Conservation (phyloP, 1,284 basidiomycete species). For the Butyriboletus regius region DNA sequence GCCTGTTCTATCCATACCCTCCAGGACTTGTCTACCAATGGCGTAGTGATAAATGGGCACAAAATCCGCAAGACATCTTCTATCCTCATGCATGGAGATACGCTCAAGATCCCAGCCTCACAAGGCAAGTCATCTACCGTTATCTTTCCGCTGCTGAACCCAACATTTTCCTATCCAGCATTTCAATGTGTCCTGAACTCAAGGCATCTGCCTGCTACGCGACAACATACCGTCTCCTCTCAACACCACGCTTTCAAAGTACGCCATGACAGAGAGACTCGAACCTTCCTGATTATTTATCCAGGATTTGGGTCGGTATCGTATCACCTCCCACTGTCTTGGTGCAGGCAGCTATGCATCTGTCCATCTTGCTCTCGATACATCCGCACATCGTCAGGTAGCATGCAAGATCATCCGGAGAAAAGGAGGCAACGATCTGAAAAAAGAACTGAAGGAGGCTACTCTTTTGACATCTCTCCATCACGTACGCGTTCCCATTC, state of each 20-base stretch:
- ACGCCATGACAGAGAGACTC: conserved; percentile 9
- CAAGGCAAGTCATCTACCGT: conserved; percentile 38
- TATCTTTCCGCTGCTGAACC: conserved; percentile 4
- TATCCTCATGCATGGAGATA: conserved; percentile 69
- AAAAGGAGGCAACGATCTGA: conserved; percentile 49
- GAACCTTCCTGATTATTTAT: conserved; percentile 13
- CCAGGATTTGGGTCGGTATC: conserved; percentile 53
- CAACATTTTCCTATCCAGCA: conserved; percentile 34
- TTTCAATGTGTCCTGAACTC: conserved; percentile 60
- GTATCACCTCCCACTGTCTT: conserved; percentile 66
- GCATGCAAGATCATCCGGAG: conserved; percentile 75
- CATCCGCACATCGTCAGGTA: conserved; percentile 57
- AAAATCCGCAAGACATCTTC: conserved; percentile 56
- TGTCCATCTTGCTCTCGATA: conserved; percentile 69
- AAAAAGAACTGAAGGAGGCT: conserved; percentile 68
- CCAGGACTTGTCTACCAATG: conserved; percentile 73
- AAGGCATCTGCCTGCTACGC: conserved; percentile 45
- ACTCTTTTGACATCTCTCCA: conserved; percentile 59
- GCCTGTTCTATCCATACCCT: conserved; percentile 1
- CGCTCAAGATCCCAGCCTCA: conserved; percentile 58
- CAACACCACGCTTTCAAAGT: conserved; percentile 49
- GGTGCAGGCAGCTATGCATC: conserved; percentile 76
- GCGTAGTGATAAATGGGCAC: conserved; percentile 63
- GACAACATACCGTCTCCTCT: conserved; percentile 54
- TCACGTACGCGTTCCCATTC: conserved; percentile 48